Evolutionary conservation across 768 basidiomycete genomes (phyloP), one percentile per base, ranked within the genome.

Genomic region (Lentinus tigrinus): DNA sequence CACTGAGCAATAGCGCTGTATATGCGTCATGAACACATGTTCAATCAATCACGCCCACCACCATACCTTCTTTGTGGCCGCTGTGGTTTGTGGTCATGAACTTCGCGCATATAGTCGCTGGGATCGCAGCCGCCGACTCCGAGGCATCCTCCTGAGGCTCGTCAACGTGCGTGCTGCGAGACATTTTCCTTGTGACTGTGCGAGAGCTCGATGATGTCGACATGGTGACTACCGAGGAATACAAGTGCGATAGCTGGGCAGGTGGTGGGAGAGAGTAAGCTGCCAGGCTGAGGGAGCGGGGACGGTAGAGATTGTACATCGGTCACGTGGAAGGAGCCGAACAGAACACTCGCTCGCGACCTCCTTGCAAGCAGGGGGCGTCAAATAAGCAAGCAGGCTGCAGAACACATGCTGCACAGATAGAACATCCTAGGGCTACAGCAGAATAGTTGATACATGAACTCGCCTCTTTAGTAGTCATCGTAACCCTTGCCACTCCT

Each of bases 401-500:
- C n/a, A 36, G 16, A 17, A 31, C 17, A 48, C 14, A 48, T 50
- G 47, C 47, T 23, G 34, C 10, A 10, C 28, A 17, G 19, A 21
- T 14, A 21, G 17, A 16, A 40, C 9, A 17, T 19, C n/a, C 51
- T 63, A 63, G 36, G 46, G 58, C 55, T 63, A 60, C 63, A 57
- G 14, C 19, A 28, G 19, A 19, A 28, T 6, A 34, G 37, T 37
- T 28, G 9, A 31, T 37, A 49, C 27, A 40, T 31, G 16, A 21
- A 21, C 14, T 14, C 39, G n/a, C 13, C 27, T 53, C 51, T 16
- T n/a, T n/a, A 42, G 19, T 39, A 57, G 71, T 68, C 83, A 70
- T 97, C 96, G 65, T 98, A 98, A 23, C 96, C 96, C 67, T 84
- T 89, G 14, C 96, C 96, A 68, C 93, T 94, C 61, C 96, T 78